Base-by-base conservation (phyloP, 305 asterid species). In the Salvia sclarea region DNA sequence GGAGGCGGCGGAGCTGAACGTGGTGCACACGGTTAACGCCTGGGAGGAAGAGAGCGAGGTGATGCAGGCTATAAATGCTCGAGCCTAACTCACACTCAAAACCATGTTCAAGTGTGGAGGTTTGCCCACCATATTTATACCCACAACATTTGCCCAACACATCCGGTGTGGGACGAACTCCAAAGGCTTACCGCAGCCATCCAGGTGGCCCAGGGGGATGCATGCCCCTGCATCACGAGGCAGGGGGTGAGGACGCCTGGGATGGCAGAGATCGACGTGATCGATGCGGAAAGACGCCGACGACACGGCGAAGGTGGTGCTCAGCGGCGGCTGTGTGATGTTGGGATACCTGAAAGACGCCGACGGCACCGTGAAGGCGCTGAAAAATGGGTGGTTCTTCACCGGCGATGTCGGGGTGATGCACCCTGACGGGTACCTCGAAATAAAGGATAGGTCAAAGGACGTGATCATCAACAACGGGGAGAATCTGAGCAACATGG, bases 391-490 rank as follows among this genome's bases (percentile, higher is more conserved):
- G 4, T 90, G 98, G 97, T 84, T 92, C 50, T 90, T 71, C 79
- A 88, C 98, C 1, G 97, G 98, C 38, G 98, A 90, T 60, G 96
- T 92, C 0, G 97, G 79, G 1, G 97, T 92, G 61, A 87, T 92
- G 90, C 97, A 92, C 76, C 85, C 92, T 2, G 98, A 90, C 44
- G 95, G 97, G 7, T 92, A 90, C 73, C 17, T 92, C 53, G 97
- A 92, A 53, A 88, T 92, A 24, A 92, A 90, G 79, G 98, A 92
- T 60, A 21, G 96, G 20, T 89, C 95, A 1, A 89, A 91, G 88
- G 98, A 91, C 55, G 91, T 91, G 1, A 91, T 91, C 59, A 91
- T 91, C 38, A 77, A 86, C 48, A 96, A 96, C 1, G 98, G 98
- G 2, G 98, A 92, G 84, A 92, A 92, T 66, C 53, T 92, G 78